A percentile compares a stretch with the other conserved stretches of the same genome.
Evolutionary conservation across 164 flowering plant species (phyloP).

Genomic region (Saururus chinensis): DNA sequence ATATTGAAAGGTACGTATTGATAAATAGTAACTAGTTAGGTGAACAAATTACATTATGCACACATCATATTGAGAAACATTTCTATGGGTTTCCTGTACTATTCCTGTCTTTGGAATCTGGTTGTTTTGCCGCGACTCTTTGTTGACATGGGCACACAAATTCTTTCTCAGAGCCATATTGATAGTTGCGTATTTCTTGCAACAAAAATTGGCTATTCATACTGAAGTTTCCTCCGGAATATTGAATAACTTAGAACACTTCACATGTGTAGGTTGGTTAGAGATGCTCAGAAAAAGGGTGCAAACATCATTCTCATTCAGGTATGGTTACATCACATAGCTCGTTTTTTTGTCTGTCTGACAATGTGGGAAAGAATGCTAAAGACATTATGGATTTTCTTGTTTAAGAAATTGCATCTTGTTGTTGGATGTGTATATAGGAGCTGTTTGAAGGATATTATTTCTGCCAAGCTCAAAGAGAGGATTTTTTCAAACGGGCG

Average conservation of each 20-base stretch:
- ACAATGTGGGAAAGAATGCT: too few relatives aligned
- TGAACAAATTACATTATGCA: too few relatives aligned
- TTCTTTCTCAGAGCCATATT: background rate
- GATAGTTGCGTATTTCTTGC: background rate
- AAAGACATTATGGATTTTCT: background rate
- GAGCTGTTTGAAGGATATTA: conserved; percentile 95
- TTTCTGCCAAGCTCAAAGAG: conserved; percentile 98
- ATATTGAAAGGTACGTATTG: too few relatives aligned
- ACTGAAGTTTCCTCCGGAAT: background rate
- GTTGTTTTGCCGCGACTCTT: background rate
- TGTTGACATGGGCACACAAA: background rate
- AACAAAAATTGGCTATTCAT: background rate
- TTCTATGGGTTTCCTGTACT: too few relatives aligned
- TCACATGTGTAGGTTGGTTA: conserved; percentile 52
- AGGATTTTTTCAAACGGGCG: conserved; percentile 77
- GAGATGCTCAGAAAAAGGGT: conserved; percentile 78
- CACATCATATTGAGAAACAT: too few relatives aligned
- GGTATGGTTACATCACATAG: conserved; percentile 23
- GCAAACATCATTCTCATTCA: conserved; percentile 90
- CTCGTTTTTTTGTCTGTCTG: too few relatives aligned
- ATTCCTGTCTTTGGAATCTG: background rate
- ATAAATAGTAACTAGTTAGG: too few relatives aligned
- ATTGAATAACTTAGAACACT: background rate
- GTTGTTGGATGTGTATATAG: conserved; percentile 21
- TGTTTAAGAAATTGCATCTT: background rate